phyloP scores from a whole-genome alignment of 129 eudicot species.

The Erigeron canadensis region DNA sequence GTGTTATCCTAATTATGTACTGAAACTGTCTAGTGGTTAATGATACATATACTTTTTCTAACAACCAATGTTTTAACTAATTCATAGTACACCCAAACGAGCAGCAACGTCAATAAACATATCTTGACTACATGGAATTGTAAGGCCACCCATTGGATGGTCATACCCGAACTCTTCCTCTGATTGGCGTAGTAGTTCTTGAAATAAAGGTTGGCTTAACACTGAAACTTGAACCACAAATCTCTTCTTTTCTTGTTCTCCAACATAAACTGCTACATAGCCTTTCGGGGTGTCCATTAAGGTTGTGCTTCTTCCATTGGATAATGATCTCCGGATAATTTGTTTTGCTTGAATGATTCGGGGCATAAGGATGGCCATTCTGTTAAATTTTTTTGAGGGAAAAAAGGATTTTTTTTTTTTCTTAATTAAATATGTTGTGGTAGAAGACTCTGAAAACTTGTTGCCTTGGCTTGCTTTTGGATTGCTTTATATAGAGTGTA shows the following conservation, averaged over 20 bases:
- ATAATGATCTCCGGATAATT: background rate
- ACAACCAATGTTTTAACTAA: background rate
- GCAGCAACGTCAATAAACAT: background rate
- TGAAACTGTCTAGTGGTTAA: background rate
- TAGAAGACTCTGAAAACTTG: background rate
- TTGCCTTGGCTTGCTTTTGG: background rate
- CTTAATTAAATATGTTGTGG: background rate
- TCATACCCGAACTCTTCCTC: background rate
- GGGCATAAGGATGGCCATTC: background rate
- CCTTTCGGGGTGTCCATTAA: background rate
- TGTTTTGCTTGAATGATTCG: slow-evolving; percentile 4
- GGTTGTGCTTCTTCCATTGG: background rate
- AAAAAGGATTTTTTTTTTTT: background rate
- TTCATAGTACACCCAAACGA: background rate
- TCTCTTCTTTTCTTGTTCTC: background rate
- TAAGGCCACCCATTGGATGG: slow-evolving; percentile 4
- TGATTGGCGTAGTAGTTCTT: background rate
- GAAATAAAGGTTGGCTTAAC: background rate
- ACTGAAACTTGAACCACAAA: no score
- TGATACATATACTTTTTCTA: background rate
- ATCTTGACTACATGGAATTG: slow-evolving; percentile 5
- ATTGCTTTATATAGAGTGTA: background rate
- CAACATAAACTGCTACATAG: slow-evolving; percentile 1
- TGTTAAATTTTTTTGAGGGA: background rate
- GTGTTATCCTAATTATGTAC: background rate